These are phyloP conservation scores for Aspergillus melleus DNA, from an alignment of 2,329 filamentous ascomycete genomes.

Conservation along the genomic window DNA sequence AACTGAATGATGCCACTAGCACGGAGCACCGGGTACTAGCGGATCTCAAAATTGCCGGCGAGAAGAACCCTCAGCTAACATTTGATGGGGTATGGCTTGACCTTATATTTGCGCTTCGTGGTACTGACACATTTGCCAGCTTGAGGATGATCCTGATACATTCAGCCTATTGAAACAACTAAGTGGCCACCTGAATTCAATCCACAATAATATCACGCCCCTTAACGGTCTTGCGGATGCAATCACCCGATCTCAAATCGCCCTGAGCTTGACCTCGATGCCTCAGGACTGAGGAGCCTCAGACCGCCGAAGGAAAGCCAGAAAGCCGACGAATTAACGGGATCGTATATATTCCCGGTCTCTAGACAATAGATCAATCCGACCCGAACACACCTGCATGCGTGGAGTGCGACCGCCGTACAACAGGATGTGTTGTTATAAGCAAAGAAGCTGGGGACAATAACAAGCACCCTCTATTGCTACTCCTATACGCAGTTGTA, in stretches of 20 bases:
- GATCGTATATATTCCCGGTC: background rate
- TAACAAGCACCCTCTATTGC: background rate
- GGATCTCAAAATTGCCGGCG: slow-evolving; percentile 29
- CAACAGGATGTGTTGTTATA: background rate
- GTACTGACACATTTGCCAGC: slow-evolving; percentile 26
- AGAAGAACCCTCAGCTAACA: slow-evolving; percentile 24
- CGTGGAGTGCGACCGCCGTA: background rate
- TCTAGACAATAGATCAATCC: background rate
- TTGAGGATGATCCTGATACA: slow-evolving; percentile 40
- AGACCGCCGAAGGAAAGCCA: background rate
- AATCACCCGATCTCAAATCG: slow-evolving; percentile 38
- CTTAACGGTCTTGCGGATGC: slow-evolving; percentile 39
- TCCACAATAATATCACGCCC: slow-evolving; percentile 43
- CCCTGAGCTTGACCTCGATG: slow-evolving; percentile 31
- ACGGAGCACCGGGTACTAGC: slow-evolving; percentile 17
- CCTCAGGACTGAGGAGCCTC: slow-evolving; percentile 33
- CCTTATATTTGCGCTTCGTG: background rate
- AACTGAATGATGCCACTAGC: slow-evolving; percentile 28
- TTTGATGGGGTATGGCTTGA: slow-evolving; percentile 35
- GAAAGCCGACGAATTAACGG: background rate
- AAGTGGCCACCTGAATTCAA: slow-evolving; percentile 45
- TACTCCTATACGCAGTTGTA: background rate
- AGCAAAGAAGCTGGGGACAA: background rate
- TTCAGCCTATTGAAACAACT: slow-evolving; percentile 40
- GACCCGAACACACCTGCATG: background rate